phyloP scores from a whole-genome alignment of 1,139 yeast genomes.

The Maudiozyma humilis region DNA sequence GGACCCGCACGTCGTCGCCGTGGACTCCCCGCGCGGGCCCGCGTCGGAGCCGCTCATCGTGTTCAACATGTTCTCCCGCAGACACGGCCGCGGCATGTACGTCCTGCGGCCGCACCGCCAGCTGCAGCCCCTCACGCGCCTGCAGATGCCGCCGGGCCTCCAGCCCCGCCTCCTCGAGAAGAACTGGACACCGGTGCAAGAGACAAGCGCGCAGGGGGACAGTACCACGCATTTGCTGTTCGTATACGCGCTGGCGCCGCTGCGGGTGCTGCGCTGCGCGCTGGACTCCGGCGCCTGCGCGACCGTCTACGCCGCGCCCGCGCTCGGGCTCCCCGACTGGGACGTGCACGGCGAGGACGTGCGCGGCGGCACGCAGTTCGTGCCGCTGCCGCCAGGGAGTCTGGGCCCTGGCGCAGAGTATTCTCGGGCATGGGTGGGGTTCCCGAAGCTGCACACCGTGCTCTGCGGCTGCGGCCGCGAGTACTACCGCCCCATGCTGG shows the following conservation, averaged over 20 bases:
- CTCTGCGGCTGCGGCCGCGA: conserved; percentile 44
- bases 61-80: conserved; percentile 36
- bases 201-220: conserved; percentile 27
- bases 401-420: conserved; percentile 34
- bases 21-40: too few relatives aligned
- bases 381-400: conserved; percentile 34
- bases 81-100: conserved; percentile 32
- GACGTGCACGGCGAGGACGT: conserved; percentile 33
- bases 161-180: conserved; percentile 33
- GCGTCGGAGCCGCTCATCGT: conserved; percentile 39
- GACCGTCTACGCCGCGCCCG: conserved; percentile 17
- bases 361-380: conserved; percentile 45
- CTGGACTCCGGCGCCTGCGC: conserved; percentile 38
- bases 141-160: conserved; percentile 26
- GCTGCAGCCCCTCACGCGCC: conserved; percentile 29
- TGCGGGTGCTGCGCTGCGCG: conserved; percentile 40
- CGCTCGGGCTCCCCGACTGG: conserved; percentile 14
- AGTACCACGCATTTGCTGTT: conserved; percentile 33
- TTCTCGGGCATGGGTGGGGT: conserved; percentile 41
- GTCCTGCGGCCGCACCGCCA: conserved; percentile 32
- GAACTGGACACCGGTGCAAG: conserved; percentile 47
- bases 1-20: conserved; percentile 40
- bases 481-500: conserved; percentile 43
- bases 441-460: conserved; percentile 42
- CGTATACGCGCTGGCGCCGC: conserved; percentile 39